Evolutionary conservation across 2,329 filamentous ascomycete genomes (phyloP).

Genomic region (Botrytis squamosa): DNA sequence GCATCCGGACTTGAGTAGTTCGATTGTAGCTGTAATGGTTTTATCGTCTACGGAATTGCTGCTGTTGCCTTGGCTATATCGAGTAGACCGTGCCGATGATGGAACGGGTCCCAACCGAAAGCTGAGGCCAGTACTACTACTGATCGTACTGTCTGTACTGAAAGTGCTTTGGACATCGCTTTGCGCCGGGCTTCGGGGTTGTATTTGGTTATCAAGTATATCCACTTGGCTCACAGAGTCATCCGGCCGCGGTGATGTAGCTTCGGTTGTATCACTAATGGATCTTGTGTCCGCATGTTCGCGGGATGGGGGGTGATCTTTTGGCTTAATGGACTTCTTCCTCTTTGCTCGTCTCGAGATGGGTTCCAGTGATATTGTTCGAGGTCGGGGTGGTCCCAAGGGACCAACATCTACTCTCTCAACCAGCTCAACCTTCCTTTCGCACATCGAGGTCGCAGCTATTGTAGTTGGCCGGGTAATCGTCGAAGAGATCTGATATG

Average conservation of each 20-base stretch:
- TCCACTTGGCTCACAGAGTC: constrained; percentile 39
- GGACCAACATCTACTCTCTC: constrained; percentile 83
- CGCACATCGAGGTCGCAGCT: constrained; percentile 73
- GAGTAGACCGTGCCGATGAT: constrained; percentile 41
- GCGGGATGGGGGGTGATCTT: constrained; percentile 25
- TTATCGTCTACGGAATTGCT: constrained; percentile 60
- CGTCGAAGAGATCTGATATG: constrained; percentile 87
- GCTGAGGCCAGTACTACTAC: constrained; percentile 47
- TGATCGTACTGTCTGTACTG: constrained; percentile 62
- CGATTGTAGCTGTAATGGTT: constrained; percentile 83
- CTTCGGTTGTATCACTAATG: constrained; percentile 29
- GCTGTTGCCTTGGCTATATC: constrained; percentile 50
- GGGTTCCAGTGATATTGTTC: constrained; percentile 83
- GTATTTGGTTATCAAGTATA: constrained; percentile 43
- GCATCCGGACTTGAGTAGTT: constrained; percentile 78
- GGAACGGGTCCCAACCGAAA: constrained; percentile 40
- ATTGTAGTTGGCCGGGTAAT: constrained; percentile 87
- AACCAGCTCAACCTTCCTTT: constrained; percentile 74
- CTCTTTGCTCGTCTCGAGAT: constrained; percentile 69
- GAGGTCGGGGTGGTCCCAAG: constrained; percentile 70
- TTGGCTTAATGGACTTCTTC: constrained; percentile 32
- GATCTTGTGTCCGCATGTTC: constrained; percentile 31
- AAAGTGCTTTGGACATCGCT: constrained; percentile 65
- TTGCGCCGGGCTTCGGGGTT: constrained; percentile 47
- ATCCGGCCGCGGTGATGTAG: constrained; percentile 35